Evolutionary conservation across 2,329 filamentous ascomycete species (phyloP).

Genomic region (Zymoseptoria crescenta): DNA sequence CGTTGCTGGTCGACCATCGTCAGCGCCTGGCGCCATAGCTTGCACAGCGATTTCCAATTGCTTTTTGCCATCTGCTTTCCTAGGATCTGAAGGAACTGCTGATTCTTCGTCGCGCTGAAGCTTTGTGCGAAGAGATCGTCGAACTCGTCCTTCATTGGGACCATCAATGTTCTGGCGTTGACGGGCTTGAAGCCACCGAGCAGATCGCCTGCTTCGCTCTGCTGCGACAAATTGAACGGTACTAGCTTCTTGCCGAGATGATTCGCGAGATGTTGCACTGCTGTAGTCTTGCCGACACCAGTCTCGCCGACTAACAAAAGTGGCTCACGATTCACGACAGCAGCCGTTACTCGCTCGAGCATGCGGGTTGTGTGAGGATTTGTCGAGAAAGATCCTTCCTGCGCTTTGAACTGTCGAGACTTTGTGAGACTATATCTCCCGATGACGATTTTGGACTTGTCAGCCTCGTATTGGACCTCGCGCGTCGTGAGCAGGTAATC

Average conservation of each 20-base stretch:
- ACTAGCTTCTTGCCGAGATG: conserved; percentile 78
- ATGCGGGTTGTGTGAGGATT: conserved; percentile 77
- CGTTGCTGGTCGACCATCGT: conserved; percentile 65
- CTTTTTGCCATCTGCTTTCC: conserved; percentile 70
- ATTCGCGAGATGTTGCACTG: conserved; percentile 84
- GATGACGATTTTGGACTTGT: conserved; percentile 21
- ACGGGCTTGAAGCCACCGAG: conserved; percentile 95
- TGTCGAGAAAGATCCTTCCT: conserved; percentile 66
- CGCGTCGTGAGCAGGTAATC: conserved; percentile 69
- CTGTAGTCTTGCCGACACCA: conserved; percentile 95
- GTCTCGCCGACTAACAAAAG: conserved; percentile 96
- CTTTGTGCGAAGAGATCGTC: conserved; percentile 81
- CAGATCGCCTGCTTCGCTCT: conserved; percentile 94
- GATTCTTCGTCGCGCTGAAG: conserved; percentile 81
- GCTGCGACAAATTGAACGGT: conserved; percentile 92
- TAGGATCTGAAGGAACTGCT: conserved; percentile 74
- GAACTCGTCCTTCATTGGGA: conserved; percentile 90
- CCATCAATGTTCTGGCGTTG: conserved; percentile 75
- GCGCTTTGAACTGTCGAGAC: conserved; percentile 6
- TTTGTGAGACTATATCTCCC: conserved; percentile 25
- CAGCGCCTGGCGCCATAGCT: conserved; percentile 80
- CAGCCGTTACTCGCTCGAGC: conserved; percentile 79
- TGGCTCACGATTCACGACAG: conserved; percentile 77
- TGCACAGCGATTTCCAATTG: conserved; percentile 80
- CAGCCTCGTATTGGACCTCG: conserved; percentile 57